Percentiles rank a stretch among this genome's conserved stretches.
Conservation (phyloP, 2,329 filamentous ascomycete species). For the Aaosphaeria arxii region DNA sequence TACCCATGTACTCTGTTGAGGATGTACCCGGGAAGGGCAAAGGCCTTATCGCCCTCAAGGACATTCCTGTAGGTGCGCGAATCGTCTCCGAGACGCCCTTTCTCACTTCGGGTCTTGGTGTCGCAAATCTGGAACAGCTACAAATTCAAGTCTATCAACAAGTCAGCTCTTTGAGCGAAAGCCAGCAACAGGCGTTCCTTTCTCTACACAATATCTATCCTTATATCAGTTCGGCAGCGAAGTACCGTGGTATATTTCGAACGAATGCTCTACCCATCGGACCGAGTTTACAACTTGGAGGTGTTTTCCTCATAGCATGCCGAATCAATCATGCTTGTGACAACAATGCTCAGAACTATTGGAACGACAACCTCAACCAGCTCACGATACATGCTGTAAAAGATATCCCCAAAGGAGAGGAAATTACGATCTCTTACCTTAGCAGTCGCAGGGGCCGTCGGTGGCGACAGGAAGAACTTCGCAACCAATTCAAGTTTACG, state of each 20-base stretch:
- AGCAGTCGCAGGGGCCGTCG: slow-evolving; percentile 12
- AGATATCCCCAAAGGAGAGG: slow-evolving; percentile 33
- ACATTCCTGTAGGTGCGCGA: slow-evolving; percentile 39
- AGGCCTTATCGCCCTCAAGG: slow-evolving; percentile 37
- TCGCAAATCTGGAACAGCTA: slow-evolving; percentile 14
- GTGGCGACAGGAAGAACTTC: slow-evolving; percentile 20
- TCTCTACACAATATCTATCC: slow-evolving; percentile 28
- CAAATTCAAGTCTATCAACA: slow-evolving; percentile 12
- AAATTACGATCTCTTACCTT: slow-evolving; percentile 38
- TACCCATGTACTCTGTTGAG: slow-evolving; percentile 10
- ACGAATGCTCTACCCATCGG: slow-evolving; percentile 31
- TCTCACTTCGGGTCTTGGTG: slow-evolving; percentile 24
- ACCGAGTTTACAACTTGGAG: slow-evolving; percentile 18
- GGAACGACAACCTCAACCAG: slow-evolving; percentile 30
- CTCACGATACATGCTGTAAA: slow-evolving; percentile 33
- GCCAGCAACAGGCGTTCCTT: slow-evolving; percentile 22
- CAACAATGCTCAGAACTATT: slow-evolving; percentile 35
- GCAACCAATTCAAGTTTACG: slow-evolving; percentile 31
- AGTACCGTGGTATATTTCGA: slow-evolving; percentile 28
- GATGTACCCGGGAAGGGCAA: slow-evolving; percentile 36
- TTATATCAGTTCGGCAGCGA: slow-evolving; percentile 12
- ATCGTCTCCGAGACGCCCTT: slow-evolving; percentile 41
- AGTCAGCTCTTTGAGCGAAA: slow-evolving; percentile 16
- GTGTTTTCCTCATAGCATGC: slow-evolving; percentile 33
- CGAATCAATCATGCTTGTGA: slow-evolving; percentile 40